These are phyloP conservation scores for Coemansia sp. DNA, from an alignment of 192 early-diverging fungal genomes.

Conservation along the genomic window DNA sequence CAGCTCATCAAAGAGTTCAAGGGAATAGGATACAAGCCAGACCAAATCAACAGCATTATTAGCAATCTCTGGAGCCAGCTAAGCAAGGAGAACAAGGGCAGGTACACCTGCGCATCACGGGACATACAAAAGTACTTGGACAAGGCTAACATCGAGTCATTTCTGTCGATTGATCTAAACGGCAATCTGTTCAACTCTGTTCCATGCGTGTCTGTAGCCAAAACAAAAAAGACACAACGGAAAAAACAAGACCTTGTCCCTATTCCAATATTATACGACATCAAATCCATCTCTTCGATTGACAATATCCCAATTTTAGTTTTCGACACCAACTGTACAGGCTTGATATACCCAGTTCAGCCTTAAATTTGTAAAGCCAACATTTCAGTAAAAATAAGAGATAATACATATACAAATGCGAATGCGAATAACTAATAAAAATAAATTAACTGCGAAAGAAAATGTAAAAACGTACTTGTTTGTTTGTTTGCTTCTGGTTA, in stretches of 20 bases:
- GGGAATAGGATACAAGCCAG: conserved; percentile 6
- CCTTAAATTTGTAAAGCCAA: not conserved
- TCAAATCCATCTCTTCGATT: not conserved
- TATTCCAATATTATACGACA: not conserved
- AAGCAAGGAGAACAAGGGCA: not conserved
- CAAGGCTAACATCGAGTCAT: not conserved
- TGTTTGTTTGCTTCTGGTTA: not conserved
- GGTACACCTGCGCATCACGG: conserved; percentile 7
- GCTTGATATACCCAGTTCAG: not conserved
- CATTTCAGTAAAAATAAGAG: not conserved
- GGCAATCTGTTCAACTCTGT: not conserved
- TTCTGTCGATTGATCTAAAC: not conserved
- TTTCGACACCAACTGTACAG: not conserved
- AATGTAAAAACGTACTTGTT: not conserved
- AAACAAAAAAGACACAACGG: not conserved
- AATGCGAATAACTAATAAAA: not conserved
- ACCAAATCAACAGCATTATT: conserved; percentile 14
- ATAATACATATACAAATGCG: not conserved
- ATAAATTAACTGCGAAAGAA: not conserved
- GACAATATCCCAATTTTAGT: not conserved
- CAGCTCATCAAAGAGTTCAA: conserved; percentile 20
- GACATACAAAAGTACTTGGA: conserved; percentile 13
- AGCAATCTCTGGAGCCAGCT: conserved; percentile 1
- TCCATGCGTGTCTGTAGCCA: not conserved
- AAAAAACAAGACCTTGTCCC: not conserved